A percentile compares a stretch with the other conserved stretches of the same genome.
Evolutionary conservation across 768 basidiomycete genomes (phyloP).

Genomic region (Pulveroboletus ravenelii): DNA sequence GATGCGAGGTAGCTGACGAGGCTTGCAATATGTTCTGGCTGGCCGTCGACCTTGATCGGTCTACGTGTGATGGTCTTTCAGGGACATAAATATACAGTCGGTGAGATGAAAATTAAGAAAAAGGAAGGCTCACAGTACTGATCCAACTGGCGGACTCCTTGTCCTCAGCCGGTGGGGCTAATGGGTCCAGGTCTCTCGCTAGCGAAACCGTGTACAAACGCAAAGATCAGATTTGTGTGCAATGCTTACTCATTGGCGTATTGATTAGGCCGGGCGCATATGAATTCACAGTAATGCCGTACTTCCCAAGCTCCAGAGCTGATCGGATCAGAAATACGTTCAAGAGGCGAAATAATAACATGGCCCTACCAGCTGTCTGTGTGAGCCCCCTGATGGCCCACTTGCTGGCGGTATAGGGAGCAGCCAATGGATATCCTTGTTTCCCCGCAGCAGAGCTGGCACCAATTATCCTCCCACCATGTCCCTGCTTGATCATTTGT

Average conservation of each 20-base stretch:
- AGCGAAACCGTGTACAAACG: background rate
- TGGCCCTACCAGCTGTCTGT: slow-evolving; percentile 30
- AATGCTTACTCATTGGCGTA: slow-evolving; percentile 27
- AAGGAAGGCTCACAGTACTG: too few species aligned
- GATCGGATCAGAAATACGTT: background rate
- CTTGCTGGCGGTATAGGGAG: slow-evolving; percentile 31
- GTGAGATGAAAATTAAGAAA: too few species aligned
- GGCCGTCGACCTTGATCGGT: slow-evolving; percentile 17
- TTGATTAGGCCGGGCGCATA: slow-evolving; percentile 35
- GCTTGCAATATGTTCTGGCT: slow-evolving; percentile 22
- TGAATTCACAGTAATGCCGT: background rate
- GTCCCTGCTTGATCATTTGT: too few species aligned
- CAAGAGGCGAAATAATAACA: background rate
- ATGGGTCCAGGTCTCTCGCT: background rate
- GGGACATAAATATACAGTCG: too few species aligned
- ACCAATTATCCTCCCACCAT: slow-evolving; percentile 47
- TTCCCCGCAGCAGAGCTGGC: slow-evolving; percentile 11
- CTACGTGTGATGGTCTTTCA: too few species aligned
- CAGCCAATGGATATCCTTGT: background rate
- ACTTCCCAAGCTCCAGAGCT: slow-evolving; percentile 25
- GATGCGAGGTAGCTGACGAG: too few species aligned
- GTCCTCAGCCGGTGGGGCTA: background rate
- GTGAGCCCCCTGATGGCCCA: slow-evolving; percentile 15
- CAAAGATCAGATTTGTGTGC: background rate
- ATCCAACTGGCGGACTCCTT: background rate